These are phyloP conservation scores for Pyrenophora teres DNA, from an alignment of 2,329 filamentous ascomycete species.

Conservation along the genomic window DNA sequence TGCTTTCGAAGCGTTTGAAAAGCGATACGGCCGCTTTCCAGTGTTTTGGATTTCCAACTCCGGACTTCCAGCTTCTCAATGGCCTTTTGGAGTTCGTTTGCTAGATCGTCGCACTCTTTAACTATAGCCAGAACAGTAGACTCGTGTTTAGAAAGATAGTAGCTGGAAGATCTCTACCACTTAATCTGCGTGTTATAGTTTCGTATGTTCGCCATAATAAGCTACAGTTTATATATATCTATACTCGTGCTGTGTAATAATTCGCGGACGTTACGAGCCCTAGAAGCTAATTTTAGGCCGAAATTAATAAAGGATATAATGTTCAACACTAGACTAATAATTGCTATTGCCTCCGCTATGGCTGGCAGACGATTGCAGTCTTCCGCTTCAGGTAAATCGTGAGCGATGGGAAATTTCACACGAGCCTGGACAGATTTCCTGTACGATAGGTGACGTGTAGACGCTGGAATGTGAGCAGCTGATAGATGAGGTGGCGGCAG, in stretches of 20 bases:
- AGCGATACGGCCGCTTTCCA: neutral
- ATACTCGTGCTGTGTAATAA: neutral
- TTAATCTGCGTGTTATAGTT: neutral
- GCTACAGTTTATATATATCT: neutral
- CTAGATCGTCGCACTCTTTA: neutral
- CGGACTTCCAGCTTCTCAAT: neutral
- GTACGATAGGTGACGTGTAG: too few relatives aligned
- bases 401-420: too few relatives aligned
- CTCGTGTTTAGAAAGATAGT: neutral
- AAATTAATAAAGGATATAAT: neutral
- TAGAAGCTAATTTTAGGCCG: neutral
- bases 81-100: neutral
- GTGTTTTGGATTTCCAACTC: neutral
- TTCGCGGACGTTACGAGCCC: neutral
- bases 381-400: too few relatives aligned
- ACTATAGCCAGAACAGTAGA: neutral
- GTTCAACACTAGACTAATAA: neutral
- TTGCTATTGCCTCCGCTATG: neutral
- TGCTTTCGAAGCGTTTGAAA: neutral
- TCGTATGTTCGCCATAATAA: neutral
- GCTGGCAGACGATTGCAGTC: too few relatives aligned
- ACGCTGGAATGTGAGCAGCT: too few relatives aligned
- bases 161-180: fast-evolving
- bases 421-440: too few relatives aligned
- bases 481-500: too few relatives aligned